Evolutionary conservation across 2,329 filamentous ascomycete genomes (phyloP), one percentile per base, ranked within the genome.

Genomic region (Diaporthe batatas): DNA sequence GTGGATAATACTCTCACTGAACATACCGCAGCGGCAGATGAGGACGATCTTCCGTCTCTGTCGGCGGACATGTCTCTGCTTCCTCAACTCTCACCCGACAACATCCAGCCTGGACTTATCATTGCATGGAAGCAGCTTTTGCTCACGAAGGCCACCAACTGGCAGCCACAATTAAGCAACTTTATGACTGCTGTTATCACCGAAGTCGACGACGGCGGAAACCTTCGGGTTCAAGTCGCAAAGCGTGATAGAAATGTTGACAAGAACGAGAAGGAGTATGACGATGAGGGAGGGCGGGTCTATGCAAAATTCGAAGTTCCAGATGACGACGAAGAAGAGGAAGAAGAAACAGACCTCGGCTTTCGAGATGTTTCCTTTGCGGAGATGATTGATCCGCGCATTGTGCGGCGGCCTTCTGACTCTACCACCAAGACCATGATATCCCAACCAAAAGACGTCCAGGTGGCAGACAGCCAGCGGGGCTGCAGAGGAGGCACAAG

Each of bases 241-340:
- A 87, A 87, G 74, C 89, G 93, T 36, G 93, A 97, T 78, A 84
- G 92, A 62, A 82, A 87, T 16, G 81, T 86, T 6, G 86, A 89
- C 70, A 80, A 85, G 73, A 88, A 87, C 69, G 84, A 91, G 75
- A 91, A 89, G 77, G 80, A 83, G 23, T 91, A 91, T 75, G 91
- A 96, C 76, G 86, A 90, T 14, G 82, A 88, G 51, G 94, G 94
- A 0, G 86, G 92, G 74, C 88, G 94, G 12, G 82, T 94, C 12
- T 97, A 96, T 77, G 91, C 88, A 75, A 93, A 91, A 72, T 96
- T 97, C 76, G 94, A 97, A 77, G 91, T 91, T 76, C 92, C 92
- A 0, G 89, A 89, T 14, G 84, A 89, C 10, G 87, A 91, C 0
- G 88, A 88, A 0, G 85, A 86, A 0, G 86, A 86, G 2, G 84